Conservation (phyloP, 2,329 filamentous ascomycete species). For the Colletotrichum sublineola region DNA sequence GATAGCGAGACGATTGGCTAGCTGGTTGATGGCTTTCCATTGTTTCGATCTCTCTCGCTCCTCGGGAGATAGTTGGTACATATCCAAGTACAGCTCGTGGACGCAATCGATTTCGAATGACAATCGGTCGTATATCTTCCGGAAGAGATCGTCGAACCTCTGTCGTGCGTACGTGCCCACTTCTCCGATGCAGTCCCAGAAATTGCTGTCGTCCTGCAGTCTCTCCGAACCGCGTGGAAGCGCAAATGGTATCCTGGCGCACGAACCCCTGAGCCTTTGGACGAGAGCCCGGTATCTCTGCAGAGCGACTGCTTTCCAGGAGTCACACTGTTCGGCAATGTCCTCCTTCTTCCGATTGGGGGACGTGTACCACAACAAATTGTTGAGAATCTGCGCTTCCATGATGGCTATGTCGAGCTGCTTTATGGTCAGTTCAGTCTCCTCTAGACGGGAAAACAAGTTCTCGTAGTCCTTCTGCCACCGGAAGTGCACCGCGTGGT, state of each 20-base stretch:
- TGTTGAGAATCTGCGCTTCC: neutral
- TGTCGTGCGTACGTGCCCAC: neutral
- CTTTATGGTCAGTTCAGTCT: neutral
- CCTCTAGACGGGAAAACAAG: neutral
- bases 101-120: neutral
- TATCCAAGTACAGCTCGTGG: conserved; percentile 7
- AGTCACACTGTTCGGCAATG: neutral
- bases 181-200: conserved; percentile 9
- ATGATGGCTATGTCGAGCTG: neutral
- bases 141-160: conserved; percentile 6
- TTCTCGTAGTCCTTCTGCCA: neutral
- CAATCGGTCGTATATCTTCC: neutral
- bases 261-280: neutral
- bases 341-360: neutral
- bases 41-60: neutral
- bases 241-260: neutral
- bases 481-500: neutral
- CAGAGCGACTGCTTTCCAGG: neutral
- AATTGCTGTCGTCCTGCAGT: neutral
- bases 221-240: conserved; percentile 3
- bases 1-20: neutral
- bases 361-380: neutral
- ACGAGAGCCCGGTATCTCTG: neutral
- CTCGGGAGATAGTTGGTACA: conserved; percentile 16
- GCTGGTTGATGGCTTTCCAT: neutral